Evolutionary conservation across 1,284 basidiomycete genomes (phyloP).

Genomic region (Omphalotus olearius): DNA sequence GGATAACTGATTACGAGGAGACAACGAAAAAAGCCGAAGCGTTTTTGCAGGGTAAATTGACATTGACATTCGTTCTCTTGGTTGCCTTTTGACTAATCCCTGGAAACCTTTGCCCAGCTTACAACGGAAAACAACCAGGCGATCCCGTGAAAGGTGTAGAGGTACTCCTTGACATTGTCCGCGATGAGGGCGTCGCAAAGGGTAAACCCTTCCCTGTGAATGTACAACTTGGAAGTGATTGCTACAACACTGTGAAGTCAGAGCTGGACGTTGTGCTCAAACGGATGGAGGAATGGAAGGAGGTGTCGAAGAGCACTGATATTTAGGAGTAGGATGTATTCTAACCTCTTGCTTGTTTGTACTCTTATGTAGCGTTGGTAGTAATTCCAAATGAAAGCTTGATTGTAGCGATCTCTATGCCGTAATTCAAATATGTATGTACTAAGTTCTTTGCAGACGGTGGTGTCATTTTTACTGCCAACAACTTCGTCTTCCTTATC

Average conservation of each 20-base stretch:
- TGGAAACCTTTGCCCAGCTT: slow-evolving; percentile 12
- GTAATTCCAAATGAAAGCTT: no score
- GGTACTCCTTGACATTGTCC: slow-evolving; percentile 27
- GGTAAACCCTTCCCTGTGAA: slow-evolving; percentile 21
- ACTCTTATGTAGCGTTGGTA: no score
- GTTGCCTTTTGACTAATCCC: slow-evolving; percentile 11
- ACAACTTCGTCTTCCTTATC: slow-evolving; percentile 53
- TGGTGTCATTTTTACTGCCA: slow-evolving; percentile 11
- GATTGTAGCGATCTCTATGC: no score
- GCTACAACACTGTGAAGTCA: slow-evolving; percentile 21
- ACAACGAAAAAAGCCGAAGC: slow-evolving; percentile 24
- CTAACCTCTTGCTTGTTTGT: no score
- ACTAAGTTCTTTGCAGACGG: slow-evolving; percentile 27
- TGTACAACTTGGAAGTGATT: slow-evolving; percentile 26
- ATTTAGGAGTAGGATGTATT: no score
- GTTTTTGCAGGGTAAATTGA: slow-evolving; percentile 22
- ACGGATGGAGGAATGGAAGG: slow-evolving; percentile 26
- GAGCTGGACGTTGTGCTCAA: slow-evolving; percentile 20
- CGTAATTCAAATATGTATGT: no score
- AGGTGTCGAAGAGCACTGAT: slow-evolving; percentile 14
- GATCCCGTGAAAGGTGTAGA: slow-evolving; percentile 28
- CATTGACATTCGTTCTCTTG: background rate
- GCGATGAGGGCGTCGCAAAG: slow-evolving; percentile 24
- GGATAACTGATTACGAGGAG: slow-evolving; percentile 36
- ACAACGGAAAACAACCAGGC: slow-evolving; percentile 21